Conservation (phyloP, 164 flowering plant genomes). For the Chimonanthus praecox region DNA sequence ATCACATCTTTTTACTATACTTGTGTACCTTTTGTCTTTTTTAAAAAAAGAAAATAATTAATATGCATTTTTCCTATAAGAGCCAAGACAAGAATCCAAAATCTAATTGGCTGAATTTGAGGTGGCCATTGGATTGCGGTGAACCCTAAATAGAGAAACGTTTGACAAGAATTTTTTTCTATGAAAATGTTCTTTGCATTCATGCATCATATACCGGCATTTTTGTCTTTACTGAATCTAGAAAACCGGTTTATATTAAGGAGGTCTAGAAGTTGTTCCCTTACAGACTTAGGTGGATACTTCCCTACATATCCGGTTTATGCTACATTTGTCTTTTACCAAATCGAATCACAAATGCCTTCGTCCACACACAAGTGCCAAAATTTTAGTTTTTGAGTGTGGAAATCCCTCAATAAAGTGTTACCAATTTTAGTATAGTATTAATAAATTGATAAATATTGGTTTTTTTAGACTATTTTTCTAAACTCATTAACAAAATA, state of each 20-base stretch:
- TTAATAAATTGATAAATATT: too few relatives aligned
- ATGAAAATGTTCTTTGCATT: neutral
- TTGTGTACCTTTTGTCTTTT: too few relatives aligned
- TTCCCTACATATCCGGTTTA: neutral
- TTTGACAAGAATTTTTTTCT: neutral
- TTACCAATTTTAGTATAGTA: too few relatives aligned
- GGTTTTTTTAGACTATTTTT: neutral
- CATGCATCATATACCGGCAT: slow-evolving; percentile 8
- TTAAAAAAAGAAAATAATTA: too few relatives aligned
- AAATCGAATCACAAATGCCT: neutral
- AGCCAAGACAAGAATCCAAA: neutral
- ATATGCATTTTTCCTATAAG: neutral
- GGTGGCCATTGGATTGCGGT: neutral
- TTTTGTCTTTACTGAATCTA: slow-evolving; percentile 9
- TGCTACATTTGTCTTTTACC: neutral
- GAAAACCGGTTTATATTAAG: neutral
- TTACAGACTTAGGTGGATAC: slow-evolving; percentile 1
- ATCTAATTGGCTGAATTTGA: neutral
- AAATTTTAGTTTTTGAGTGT: too few relatives aligned
- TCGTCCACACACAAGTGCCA: neutral
- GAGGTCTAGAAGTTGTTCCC: slow-evolving; percentile 2
- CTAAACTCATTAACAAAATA: too few relatives aligned
- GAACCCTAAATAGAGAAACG: neutral
- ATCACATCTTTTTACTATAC: too few relatives aligned
- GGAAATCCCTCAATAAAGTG: too few relatives aligned